Conservation (phyloP, 2,329 filamentous ascomycete species). For the Ramichloridium luteum region DNA sequence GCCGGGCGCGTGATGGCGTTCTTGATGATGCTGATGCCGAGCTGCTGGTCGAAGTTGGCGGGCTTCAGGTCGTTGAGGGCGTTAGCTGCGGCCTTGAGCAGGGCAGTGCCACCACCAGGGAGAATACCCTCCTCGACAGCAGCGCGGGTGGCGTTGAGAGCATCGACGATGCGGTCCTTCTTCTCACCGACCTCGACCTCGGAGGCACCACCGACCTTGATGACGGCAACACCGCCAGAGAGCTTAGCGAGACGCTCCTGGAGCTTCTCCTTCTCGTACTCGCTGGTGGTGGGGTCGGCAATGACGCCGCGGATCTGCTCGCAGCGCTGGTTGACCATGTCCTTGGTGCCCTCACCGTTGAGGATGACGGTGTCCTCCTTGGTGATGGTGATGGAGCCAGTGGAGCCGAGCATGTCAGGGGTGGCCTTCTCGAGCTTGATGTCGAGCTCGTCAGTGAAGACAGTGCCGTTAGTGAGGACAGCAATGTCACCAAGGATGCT, state of each 20-base stretch:
- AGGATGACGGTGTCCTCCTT: constrained; percentile 99
- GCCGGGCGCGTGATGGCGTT: constrained; percentile 94
- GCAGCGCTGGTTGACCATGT: constrained; percentile 83
- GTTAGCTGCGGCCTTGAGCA: constrained; percentile 92
- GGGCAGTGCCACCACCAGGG: constrained; percentile 92
- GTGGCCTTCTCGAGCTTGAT: constrained; percentile 99
- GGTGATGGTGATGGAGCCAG: constrained; percentile 97
- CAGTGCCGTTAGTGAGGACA: constrained; percentile 88
- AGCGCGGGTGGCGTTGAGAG: constrained; percentile 91
- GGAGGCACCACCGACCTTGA: constrained; percentile 95
- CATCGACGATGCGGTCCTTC: constrained; percentile 99
- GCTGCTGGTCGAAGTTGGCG: constrained; percentile 96
- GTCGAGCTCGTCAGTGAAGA: constrained; percentile 97
- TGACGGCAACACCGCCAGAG: constrained; percentile 95
- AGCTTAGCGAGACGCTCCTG: constrained; percentile 99
- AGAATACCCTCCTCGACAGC: constrained; percentile 99
- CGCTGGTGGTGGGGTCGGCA: constrained; percentile 81
- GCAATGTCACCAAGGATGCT: constrained; percentile 95
- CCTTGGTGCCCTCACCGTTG: constrained; percentile 93
- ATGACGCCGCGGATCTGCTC: constrained; percentile 99
- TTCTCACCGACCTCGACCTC: constrained; percentile 99
- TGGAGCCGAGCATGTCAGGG: constrained; percentile 88
- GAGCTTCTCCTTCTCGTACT: constrained; percentile 99
- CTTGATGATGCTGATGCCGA: constrained; percentile 95
- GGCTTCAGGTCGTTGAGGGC: constrained; percentile 73